Percentiles rank a stretch among this genome's conserved stretches.
These are phyloP conservation scores for Pyrenophora teres DNA, from an alignment of 2,329 filamentous ascomycete species.

Conservation along the genomic window DNA sequence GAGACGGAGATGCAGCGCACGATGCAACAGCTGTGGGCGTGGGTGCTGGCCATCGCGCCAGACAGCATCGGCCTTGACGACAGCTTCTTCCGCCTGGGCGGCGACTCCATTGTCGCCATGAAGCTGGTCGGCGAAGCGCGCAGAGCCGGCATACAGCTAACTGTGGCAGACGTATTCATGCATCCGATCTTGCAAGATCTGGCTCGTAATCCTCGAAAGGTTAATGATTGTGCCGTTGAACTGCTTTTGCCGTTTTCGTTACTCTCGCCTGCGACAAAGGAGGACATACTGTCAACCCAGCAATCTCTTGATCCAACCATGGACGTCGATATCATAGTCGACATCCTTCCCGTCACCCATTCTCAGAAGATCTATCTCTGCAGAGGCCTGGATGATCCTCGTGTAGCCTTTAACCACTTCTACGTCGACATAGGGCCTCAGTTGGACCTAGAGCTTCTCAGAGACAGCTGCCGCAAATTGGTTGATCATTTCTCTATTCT, in stretches of 20 bases:
- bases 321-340: not conserved
- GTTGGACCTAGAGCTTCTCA: not conserved
- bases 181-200: not conserved
- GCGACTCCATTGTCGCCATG: no score
- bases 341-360: not conserved
- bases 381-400: not conserved
- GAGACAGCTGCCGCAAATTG: not conserved
- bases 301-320: no score
- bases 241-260: not conserved
- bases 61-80: no score
- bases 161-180: no score
- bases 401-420: slow-evolving; percentile 4
- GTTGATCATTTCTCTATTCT: slow-evolving; percentile 1
- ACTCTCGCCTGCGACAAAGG: not conserved
- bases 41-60: no score
- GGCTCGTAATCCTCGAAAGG: not conserved
- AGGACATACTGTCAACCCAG: not conserved
- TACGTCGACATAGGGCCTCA: not conserved
- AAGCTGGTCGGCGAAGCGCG: no score
- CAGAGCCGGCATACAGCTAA: no score
- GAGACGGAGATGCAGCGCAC: no score
- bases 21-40: no score
- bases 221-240: not conserved
- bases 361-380: not conserved
- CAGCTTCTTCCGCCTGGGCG: no score